phyloP scores from a whole-genome alignment of 345 rosid species.

The Syzygium grande region DNA sequence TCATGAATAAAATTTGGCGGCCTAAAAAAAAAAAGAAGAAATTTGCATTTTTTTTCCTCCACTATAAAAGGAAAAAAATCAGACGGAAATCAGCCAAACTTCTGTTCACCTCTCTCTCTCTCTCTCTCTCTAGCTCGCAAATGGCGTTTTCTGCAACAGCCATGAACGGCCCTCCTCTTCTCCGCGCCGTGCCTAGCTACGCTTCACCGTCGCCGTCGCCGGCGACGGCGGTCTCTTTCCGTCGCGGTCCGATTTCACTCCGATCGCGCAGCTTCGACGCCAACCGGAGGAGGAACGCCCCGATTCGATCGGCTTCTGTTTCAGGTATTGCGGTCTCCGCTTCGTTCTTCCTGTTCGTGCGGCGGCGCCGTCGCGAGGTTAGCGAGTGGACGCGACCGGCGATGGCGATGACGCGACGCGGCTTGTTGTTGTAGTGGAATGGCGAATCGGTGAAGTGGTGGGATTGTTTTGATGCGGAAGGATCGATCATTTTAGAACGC shows the following conservation, averaged over 20 bases:
- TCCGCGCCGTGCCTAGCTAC: not conserved
- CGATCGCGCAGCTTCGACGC: not conserved
- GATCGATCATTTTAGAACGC: not conserved
- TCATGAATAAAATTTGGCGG: not conserved
- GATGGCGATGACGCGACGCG: not conserved
- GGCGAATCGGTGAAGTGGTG: not conserved
- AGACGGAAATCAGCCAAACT: not conserved
- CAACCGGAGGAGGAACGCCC: conserved; percentile 26
- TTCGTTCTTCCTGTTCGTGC: not conserved
- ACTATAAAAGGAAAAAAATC: not conserved
- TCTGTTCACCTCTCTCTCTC: not conserved
- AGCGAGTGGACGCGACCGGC: not conserved
- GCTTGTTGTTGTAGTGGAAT: not conserved
- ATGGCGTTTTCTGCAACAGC: conserved; percentile 8
- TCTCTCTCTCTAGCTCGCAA: not conserved
- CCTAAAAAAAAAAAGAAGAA: not conserved
- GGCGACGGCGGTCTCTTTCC: not conserved
- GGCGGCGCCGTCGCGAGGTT: not conserved
- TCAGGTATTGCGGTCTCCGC: conserved; percentile 28
- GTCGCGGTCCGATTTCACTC: not conserved
- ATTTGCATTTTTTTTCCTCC: not conserved
- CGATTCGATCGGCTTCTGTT: conserved; percentile 45
- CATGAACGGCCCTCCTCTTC: not conserved
- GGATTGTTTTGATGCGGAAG: not conserved
- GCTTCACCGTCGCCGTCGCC: not conserved